phyloP scores from a whole-genome alignment of 768 basidiomycete species.

The Psilocybe sp. region DNA sequence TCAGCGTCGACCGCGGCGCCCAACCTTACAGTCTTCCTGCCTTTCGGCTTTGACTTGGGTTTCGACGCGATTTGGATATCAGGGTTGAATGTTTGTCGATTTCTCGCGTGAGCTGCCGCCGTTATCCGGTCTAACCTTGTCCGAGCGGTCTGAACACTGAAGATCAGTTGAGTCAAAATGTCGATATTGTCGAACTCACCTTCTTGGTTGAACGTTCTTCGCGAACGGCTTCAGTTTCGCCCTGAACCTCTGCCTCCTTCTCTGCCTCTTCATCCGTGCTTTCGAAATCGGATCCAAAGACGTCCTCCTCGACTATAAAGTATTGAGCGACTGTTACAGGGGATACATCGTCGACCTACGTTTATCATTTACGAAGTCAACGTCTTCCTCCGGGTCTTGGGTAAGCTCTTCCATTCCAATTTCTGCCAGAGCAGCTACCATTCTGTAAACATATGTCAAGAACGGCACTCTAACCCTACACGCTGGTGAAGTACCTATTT shows the following conservation, averaged over 20 bases:
- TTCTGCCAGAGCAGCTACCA: slow-evolving; percentile 77
- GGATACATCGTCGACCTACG: slow-evolving; percentile 33
- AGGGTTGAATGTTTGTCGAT: slow-evolving; percentile 68
- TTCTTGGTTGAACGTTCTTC: slow-evolving; percentile 57
- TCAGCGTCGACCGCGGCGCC: slow-evolving; percentile 55
- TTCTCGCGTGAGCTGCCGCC: slow-evolving; percentile 63
- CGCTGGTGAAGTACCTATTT: slow-evolving; percentile 51
- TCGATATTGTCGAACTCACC: slow-evolving; percentile 24
- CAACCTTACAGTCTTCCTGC: slow-evolving; percentile 51
- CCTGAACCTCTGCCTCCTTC: slow-evolving; percentile 51
- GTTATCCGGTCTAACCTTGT: slow-evolving; percentile 60
- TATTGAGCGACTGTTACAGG: background rate
- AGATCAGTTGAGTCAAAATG: background rate
- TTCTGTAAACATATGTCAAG: slow-evolving; percentile 37
- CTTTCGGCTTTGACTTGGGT: slow-evolving; percentile 22
- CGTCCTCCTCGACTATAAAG: slow-evolving; percentile 70
- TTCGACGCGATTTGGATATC: slow-evolving; percentile 31
- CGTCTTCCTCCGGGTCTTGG: slow-evolving; percentile 69
- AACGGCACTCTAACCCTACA: background rate
- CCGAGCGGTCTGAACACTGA: slow-evolving; percentile 44
- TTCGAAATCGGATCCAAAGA: slow-evolving; percentile 82
- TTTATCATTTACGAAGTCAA: slow-evolving; percentile 65
- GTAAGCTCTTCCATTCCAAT: slow-evolving; percentile 53
- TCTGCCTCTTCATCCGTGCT: slow-evolving; percentile 76
- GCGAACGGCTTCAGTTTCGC: slow-evolving; percentile 54